phyloP scores from a whole-genome alignment of 257 asterid genomes.

The Fraxinus cuspidata region DNA sequence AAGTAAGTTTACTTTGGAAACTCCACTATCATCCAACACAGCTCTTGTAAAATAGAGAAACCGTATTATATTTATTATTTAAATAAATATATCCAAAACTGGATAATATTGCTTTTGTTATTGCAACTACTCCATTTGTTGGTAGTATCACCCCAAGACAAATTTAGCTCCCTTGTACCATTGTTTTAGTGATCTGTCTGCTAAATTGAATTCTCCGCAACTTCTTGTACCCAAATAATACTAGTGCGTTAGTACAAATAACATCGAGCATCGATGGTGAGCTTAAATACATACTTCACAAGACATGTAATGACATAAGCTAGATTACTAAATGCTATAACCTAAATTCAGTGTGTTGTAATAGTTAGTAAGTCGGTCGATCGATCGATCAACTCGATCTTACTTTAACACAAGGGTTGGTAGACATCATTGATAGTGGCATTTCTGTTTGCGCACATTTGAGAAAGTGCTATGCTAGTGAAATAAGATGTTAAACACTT shows the following conservation, averaged over 20 bases:
- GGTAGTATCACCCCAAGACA: background rate
- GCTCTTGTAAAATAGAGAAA: background rate
- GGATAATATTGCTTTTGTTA: background rate
- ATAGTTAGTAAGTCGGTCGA: too few species aligned
- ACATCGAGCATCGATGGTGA: background rate
- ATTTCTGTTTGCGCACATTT: too few species aligned
- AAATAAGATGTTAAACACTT: too few species aligned
- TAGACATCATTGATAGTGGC: too few species aligned
- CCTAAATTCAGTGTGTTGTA: too few species aligned
- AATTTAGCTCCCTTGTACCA: background rate
- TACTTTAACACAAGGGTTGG: too few species aligned
- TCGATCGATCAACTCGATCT: too few species aligned
- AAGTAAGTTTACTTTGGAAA: background rate
- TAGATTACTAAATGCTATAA: too few species aligned
- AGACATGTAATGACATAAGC: too few species aligned
- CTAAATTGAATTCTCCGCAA: background rate
- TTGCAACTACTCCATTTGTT: background rate
- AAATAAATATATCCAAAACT: background rate
- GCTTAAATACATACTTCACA: too few species aligned
- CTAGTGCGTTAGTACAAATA: background rate
- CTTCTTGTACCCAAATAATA: background rate
- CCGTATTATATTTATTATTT: background rate
- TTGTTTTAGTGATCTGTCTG: background rate
- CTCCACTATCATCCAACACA: background rate
- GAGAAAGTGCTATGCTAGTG: too few species aligned